These are phyloP conservation scores for Celoporthe dispersa DNA, from an alignment of 2,329 filamentous ascomycete genomes.

Conservation along the genomic window DNA sequence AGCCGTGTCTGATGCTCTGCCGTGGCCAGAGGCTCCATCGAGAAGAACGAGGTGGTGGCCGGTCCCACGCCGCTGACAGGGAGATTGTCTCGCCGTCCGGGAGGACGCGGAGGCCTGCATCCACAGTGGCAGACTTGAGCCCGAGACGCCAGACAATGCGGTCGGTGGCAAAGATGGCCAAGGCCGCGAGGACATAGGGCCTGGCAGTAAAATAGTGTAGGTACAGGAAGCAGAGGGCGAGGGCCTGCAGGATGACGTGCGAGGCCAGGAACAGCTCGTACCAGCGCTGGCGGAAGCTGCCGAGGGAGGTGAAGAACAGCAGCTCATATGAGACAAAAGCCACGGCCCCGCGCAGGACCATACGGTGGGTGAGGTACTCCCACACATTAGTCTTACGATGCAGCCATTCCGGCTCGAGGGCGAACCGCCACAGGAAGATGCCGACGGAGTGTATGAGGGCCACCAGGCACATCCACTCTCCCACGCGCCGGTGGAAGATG, in stretches of 20 bases:
- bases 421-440: conserved; percentile 60
- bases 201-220: conserved; percentile 59
- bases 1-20: conserved; percentile 52
- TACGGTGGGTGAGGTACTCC: conserved; percentile 54
- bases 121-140: conserved; percentile 53
- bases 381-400: conserved; percentile 41
- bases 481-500: conserved; percentile 66
- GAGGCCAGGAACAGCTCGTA: conserved; percentile 66
- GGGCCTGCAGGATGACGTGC: conserved; percentile 61
- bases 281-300: conserved; percentile 61
- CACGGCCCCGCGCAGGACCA: conserved; percentile 57
- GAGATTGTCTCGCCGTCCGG: conserved; percentile 61
- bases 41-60: conserved; percentile 19
- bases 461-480: conserved; percentile 64
- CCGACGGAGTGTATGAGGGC: conserved; percentile 59
- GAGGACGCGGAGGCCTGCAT: conserved; percentile 56
- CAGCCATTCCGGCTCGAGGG: conserved; percentile 54
- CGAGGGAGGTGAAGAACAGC: conserved; percentile 65
- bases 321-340: conserved; percentile 62
- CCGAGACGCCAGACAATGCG: conserved; percentile 59
- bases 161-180: conserved; percentile 62
- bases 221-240: conserved; percentile 60
- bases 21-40: conserved; percentile 29
- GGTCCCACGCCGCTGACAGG: conserved; percentile 46
- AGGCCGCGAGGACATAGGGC: conserved; percentile 56